These are phyloP conservation scores for Parascedosporium putredinis DNA, from an alignment of 2,329 filamentous ascomycete species.

Conservation along the genomic window DNA sequence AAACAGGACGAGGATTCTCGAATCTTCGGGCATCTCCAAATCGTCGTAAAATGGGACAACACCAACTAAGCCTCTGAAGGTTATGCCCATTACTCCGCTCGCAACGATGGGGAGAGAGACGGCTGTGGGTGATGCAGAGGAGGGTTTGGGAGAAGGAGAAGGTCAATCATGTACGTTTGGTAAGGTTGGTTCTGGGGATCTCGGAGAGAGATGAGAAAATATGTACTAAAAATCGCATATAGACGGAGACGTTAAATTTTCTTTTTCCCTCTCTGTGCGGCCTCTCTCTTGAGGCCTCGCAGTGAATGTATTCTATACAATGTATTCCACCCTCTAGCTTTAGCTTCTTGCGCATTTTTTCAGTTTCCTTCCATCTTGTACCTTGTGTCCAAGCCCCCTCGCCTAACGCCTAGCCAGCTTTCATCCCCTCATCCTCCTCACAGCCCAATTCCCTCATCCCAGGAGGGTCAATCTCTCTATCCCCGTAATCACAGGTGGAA, in stretches of 20 bases:
- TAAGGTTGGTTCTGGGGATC: background rate
- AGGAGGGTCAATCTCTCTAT: constrained; percentile 41
- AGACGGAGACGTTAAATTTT: too few species aligned
- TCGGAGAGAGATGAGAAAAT: background rate
- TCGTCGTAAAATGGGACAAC: background rate
- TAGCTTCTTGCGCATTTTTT: too few species aligned
- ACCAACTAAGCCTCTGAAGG: too few species aligned
- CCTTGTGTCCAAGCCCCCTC: background rate
- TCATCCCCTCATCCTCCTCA: constrained; percentile 8
- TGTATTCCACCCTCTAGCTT: constrained; percentile 7
- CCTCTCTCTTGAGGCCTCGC: background rate
- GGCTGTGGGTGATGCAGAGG: background rate
- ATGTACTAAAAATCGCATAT: constrained; percentile 4
- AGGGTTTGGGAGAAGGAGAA: background rate
- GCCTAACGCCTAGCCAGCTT: constrained; percentile 5
- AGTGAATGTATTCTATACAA: constrained; percentile 10
- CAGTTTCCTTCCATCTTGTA: background rate
- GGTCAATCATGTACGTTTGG: constrained; percentile 1
- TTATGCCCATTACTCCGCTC: too few species aligned
- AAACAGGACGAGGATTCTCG: constrained; percentile 30
- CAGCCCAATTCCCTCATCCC: constrained; percentile 20
- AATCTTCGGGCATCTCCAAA: background rate
- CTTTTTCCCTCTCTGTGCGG: too few species aligned
- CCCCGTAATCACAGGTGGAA: constrained; percentile 36
- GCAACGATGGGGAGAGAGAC: background rate